phyloP scores from a whole-genome alignment of 345 rosid genomes.

The Kandelia obovata region DNA sequence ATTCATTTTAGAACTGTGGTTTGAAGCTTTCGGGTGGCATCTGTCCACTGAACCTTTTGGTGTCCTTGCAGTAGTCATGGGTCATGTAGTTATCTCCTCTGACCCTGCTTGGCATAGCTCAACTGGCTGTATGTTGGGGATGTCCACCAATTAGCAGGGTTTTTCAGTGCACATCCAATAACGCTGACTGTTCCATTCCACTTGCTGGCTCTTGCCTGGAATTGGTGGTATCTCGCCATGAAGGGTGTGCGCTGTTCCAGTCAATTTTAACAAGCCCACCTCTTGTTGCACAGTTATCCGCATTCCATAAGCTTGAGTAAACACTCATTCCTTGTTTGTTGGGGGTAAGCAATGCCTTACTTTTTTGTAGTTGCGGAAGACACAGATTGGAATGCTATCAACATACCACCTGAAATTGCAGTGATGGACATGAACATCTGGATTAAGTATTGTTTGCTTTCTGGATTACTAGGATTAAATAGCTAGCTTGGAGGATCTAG shows the following conservation, averaged over 20 bases:
- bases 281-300: constrained; percentile 72
- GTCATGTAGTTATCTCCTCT: constrained; percentile 51
- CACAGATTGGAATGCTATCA: constrained; percentile 54
- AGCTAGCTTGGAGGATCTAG: background rate
- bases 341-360: constrained; percentile 61
- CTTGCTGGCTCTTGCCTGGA: constrained; percentile 57
- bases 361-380: constrained; percentile 52
- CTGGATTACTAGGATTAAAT: background rate
- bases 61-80: constrained; percentile 65
- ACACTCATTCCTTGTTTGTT: constrained; percentile 72
- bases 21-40: constrained; percentile 65
- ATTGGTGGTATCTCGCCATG: constrained; percentile 42
- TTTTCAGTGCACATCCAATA: constrained; percentile 36
- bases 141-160: constrained; percentile 58
- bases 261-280: constrained; percentile 65
- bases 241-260: constrained; percentile 60
- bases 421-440: background rate
- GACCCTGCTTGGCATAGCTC: constrained; percentile 34
- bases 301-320: constrained; percentile 68
- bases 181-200: constrained; percentile 56
- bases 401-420: constrained; percentile 55
- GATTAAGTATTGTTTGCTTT: constrained; percentile 2
- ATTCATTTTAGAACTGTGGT: constrained; percentile 44
- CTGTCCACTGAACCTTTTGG: constrained; percentile 51
- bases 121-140: constrained; percentile 43